Conservation (phyloP, 257 asterid species). For the Lycium ferocissimum region DNA sequence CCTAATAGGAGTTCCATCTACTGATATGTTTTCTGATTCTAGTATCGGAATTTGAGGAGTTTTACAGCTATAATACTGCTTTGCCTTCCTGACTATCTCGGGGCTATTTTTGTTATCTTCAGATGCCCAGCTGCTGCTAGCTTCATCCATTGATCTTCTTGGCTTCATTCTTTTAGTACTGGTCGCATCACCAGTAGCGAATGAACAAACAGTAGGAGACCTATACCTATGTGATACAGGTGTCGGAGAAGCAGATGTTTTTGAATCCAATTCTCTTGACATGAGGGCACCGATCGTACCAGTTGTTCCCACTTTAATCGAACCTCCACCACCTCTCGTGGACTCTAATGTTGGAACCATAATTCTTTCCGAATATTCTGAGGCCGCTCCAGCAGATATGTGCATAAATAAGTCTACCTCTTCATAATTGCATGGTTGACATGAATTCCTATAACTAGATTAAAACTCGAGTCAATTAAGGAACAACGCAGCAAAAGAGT, state of each 20-base stretch:
- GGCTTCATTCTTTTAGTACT: conserved; percentile 48
- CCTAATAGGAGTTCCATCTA: conserved; percentile 68
- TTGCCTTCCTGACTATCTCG: conserved; percentile 49
- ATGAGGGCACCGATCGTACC: conserved; percentile 83
- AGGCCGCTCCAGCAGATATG: neutral
- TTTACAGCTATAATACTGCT: conserved; percentile 45
- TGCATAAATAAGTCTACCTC: neutral
- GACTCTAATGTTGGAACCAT: conserved; percentile 77
- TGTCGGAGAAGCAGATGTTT: conserved; percentile 46
- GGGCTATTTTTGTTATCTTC: conserved; percentile 34
- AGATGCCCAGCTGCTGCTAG: conserved; percentile 58
- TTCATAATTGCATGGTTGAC: neutral
- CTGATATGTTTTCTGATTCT: conserved; percentile 48
- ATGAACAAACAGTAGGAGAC: conserved; percentile 34
- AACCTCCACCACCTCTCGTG: conserved; percentile 80
- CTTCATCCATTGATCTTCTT: conserved; percentile 46
- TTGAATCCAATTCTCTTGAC: conserved; percentile 71
- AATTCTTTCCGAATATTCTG: conserved; percentile 13
- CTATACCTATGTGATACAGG: conserved; percentile 32
- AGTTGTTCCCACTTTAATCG: conserved; percentile 77
- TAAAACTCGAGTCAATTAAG: neutral
- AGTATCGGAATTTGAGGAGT: conserved; percentile 73
- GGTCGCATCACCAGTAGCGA: conserved; percentile 37
- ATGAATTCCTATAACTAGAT: neutral
- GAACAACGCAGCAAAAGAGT: conserved; percentile 3